These are phyloP conservation scores for Viridothelium virens DNA, from an alignment of 495 filamentous ascomycete species.

Conservation along the genomic window DNA sequence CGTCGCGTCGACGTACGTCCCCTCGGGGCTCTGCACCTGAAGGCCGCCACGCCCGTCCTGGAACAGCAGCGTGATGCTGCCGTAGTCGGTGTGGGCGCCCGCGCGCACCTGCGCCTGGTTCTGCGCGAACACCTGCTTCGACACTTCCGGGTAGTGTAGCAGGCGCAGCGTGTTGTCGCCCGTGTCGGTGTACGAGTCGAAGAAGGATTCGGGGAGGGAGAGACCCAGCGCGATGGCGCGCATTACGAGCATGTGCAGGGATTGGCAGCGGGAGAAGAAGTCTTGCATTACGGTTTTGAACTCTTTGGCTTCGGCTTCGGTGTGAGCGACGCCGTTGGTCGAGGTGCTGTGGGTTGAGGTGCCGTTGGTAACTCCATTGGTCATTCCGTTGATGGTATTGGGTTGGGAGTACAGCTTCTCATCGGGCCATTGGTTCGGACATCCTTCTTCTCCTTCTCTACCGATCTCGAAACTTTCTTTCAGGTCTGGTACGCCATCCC, in stretches of 20 bases:
- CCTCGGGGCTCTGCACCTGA: slow-evolving; percentile 71
- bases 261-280: slow-evolving; percentile 67
- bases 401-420: slow-evolving; percentile 24
- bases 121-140: slow-evolving; percentile 56
- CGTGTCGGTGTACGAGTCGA: slow-evolving; percentile 62
- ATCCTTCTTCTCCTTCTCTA: slow-evolving; percentile 55
- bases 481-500: slow-evolving; percentile 59
- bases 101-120: slow-evolving; percentile 65
- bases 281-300: slow-evolving; percentile 66
- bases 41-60: slow-evolving; percentile 77
- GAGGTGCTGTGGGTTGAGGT: neutral
- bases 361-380: neutral
- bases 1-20: slow-evolving; percentile 72
- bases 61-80: slow-evolving; percentile 49
- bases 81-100: slow-evolving; percentile 85
- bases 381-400: neutral
- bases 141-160: slow-evolving; percentile 75
- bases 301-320: slow-evolving; percentile 51
- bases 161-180: slow-evolving; percentile 86
- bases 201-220: slow-evolving; percentile 63
- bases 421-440: slow-evolving; percentile 76
- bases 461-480: slow-evolving; percentile 86
- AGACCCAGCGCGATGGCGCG: slow-evolving; percentile 79
- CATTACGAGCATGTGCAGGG: slow-evolving; percentile 74
- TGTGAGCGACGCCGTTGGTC: neutral